Percentiles rank a stretch among this genome's conserved stretches.
These are phyloP conservation scores for Boletus smithii DNA, from an alignment of 1,284 basidiomycete species.

Conservation along the genomic window DNA sequence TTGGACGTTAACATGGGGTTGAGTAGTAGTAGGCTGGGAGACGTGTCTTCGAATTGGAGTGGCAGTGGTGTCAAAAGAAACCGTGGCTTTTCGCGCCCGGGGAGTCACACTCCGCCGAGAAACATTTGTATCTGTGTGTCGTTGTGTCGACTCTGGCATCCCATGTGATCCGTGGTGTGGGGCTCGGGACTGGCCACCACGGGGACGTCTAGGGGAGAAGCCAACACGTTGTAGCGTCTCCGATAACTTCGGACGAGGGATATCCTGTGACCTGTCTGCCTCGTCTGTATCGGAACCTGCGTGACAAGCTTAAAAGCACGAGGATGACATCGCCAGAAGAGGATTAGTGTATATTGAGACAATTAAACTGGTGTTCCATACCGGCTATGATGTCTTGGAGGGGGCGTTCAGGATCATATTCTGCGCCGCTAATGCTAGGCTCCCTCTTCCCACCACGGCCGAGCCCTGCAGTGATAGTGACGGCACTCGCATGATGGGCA, in stretches of 20 bases:
- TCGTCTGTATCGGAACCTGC: constrained; percentile 18
- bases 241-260: constrained; percentile 55
- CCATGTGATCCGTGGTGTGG: constrained; percentile 17
- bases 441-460: constrained; percentile 48
- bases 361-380: constrained; percentile 44
- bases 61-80: constrained; percentile 31
- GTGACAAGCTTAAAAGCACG: constrained; percentile 17
- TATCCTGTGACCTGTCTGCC: constrained; percentile 29
- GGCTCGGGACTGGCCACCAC: constrained; percentile 41
- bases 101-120: constrained; percentile 35
- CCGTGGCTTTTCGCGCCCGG: constrained; percentile 34
- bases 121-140: constrained; percentile 12
- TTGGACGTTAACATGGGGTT: constrained; percentile 50
- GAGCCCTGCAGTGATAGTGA: constrained; percentile 83
- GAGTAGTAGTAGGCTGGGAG: constrained; percentile 30
- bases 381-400: constrained; percentile 69
- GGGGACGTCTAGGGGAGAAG: constrained; percentile 69
- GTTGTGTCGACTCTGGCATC: constrained; percentile 14
- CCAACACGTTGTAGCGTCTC: constrained; percentile 62
- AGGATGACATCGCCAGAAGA: not conserved
- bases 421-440: constrained; percentile 66
- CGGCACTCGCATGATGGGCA: constrained; percentile 81
- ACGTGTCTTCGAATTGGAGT: constrained; percentile 29
- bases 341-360: not conserved
- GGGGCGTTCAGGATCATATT: constrained; percentile 85